Evolutionary conservation across 495 filamentous ascomycete species (phyloP).

Genomic region (Glarea lozoyensis): DNA sequence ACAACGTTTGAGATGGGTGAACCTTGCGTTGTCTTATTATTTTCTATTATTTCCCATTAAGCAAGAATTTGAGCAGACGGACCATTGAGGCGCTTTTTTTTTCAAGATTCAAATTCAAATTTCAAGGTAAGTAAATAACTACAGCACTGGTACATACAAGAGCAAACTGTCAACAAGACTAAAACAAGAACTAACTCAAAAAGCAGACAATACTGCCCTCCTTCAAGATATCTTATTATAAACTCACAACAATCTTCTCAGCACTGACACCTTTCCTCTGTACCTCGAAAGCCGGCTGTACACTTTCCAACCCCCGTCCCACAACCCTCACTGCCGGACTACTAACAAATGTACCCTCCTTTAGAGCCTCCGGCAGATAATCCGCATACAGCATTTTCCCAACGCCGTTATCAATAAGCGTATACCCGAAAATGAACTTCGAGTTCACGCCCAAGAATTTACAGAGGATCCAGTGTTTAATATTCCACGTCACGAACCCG

Average conservation of each 20-base stretch:
- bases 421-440: neutral
- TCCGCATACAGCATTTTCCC: constrained; percentile 23
- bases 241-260: constrained; percentile 32
- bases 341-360: constrained; percentile 10
- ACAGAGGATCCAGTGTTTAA: neutral
- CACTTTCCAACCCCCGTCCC: constrained; percentile 26
- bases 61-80: too few species aligned
- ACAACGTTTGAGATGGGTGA: too few species aligned
- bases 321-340: neutral
- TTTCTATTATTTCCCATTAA: too few species aligned
- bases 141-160: too few species aligned
- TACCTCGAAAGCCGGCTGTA: constrained; percentile 32
- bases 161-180: too few species aligned
- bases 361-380: constrained; percentile 27
- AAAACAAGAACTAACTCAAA: too few species aligned
- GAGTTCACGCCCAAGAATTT: constrained; percentile 1
- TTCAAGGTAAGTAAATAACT: too few species aligned
- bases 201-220: too few species aligned
- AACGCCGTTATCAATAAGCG: constrained; percentile 17
- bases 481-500: neutral
- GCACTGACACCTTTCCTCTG: constrained; percentile 33
- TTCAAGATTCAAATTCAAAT: too few species aligned
- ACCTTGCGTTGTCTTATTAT: too few species aligned
- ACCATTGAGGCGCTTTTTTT: too few species aligned
- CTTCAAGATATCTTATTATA: too few species aligned